Evolutionary conservation across 2,329 filamentous ascomycete genomes (phyloP).

Genomic region (Aspergillus sp.): DNA sequence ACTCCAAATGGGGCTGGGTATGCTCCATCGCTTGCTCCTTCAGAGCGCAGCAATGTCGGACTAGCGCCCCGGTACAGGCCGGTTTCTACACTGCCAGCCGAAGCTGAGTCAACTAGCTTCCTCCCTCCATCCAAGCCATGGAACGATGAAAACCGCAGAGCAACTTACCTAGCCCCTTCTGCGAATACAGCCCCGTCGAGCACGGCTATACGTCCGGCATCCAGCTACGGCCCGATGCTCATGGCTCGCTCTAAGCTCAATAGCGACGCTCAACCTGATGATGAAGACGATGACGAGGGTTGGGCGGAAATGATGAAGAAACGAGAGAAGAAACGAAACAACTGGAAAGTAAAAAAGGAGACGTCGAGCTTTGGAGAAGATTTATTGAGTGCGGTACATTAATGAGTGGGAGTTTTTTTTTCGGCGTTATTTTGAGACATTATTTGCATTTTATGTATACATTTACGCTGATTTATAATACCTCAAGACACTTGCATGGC

Average conservation of each 20-base stretch:
- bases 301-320: constrained; percentile 54
- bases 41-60: constrained; percentile 91
- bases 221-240: constrained; percentile 21
- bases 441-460: constrained; percentile 6
- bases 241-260: constrained; percentile 16
- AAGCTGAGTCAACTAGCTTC: constrained; percentile 32
- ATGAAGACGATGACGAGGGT: constrained; percentile 51
- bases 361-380: constrained; percentile 38
- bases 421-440: constrained; percentile 4
- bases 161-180: constrained; percentile 22
- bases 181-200: constrained; percentile 27
- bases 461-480: constrained; percentile 10
- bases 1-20: constrained; percentile 53
- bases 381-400: constrained; percentile 39
- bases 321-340: constrained; percentile 50
- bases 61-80: constrained; percentile 87
- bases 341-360: constrained; percentile 47
- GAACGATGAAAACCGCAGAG: constrained; percentile 36
- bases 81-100: constrained; percentile 65
- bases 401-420: constrained; percentile 17
- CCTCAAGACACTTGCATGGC: not conserved
- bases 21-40: constrained; percentile 88
- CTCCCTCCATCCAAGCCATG: constrained; percentile 37
- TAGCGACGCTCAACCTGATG: constrained; percentile 30
- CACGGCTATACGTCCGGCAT: constrained; percentile 31